Base-by-base conservation (phyloP, 768 basidiomycete species). In the Russula ochroleuca region DNA sequence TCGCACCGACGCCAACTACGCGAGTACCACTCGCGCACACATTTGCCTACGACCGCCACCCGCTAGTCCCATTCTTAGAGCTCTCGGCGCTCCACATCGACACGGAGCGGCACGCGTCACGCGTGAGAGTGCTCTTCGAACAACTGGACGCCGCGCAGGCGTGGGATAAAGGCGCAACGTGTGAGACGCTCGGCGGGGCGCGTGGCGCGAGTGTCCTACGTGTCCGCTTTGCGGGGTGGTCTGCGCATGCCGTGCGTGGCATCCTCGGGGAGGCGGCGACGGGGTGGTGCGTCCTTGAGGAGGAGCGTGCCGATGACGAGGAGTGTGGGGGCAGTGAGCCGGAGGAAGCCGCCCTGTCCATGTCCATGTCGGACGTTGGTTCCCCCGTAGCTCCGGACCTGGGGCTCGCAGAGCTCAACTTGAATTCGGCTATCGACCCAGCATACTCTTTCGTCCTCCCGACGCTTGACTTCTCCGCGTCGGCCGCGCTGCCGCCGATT, bases 221-320 rank as follows among this genome's bases (percentile, higher is more conserved):
- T 57, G 79, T 94, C 52, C 81, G 83, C 38, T 90, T 94, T 70
- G 75, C 76, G 19, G 92, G 91, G 3, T 94, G 91, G 89, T 80
- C 82, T 4, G 81, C 81, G 67, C 75, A 77, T 13, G 81, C 83
- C 52, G 88, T 92, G 9, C 77, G 86, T 48, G 73, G 80, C 52
- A 79, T 91, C 21, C 79, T 92, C 14, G 91, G 91, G 14, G 84
- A 88, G 70, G 84, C 83, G 35, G 83, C 85, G 19, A 81, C 78
- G 9, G 87, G 85, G 0, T 93, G 91, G 90, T 92, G 89, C 74
- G 78, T 80, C 0, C 73, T 92, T 19, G 84, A 90, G 70, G 89
- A 91, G 69, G 72, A 74, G 23, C 53, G 68, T 2, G 75, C 69
- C 37, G 68, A 64, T n/a, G n/a, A 47, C n/a, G 45, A 37, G 48